phyloP scores from a whole-genome alignment of 23 red algal species.

The Gracilariopsis chorda region DNA sequence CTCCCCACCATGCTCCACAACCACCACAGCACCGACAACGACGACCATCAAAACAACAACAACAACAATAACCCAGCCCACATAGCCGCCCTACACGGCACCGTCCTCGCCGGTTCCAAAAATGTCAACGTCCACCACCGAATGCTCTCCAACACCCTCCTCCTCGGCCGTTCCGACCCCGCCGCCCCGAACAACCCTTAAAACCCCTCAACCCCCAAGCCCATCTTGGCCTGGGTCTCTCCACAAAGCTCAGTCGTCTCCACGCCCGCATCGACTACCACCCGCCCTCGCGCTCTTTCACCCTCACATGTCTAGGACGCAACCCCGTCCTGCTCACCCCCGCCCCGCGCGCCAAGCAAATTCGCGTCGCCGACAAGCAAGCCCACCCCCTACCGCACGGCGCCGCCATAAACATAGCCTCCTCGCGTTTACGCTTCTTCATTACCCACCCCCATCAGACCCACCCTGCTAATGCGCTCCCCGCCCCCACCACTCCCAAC shows the following conservation, averaged over 20 bases:
- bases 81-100: conserved; percentile 1
- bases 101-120: neutral
- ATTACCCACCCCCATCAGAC: neutral
- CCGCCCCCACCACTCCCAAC: neutral
- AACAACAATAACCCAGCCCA: no score
- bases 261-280: conserved; percentile 74
- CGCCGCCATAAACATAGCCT: conserved; percentile 53
- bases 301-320: conserved; percentile 69
- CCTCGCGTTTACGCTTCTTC: conserved; percentile 57
- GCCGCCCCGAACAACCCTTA: conserved; percentile 22
- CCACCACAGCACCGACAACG: neutral
- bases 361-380: conserved; percentile 29
- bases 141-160: neutral
- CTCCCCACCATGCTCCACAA: neutral
- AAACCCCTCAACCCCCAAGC: conserved; percentile 25
- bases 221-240: conserved; percentile 76
- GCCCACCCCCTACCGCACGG: conserved; percentile 43
- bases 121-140: conserved; percentile 36
- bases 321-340: conserved; percentile 66
- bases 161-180: conserved; percentile 57
- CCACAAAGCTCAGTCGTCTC: conserved; percentile 77
- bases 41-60: no score
- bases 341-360: conserved; percentile 1
- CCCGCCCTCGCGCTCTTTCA: conserved; percentile 32
- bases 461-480: neutral